Conservation (phyloP, 208 protist genomes). For the Leishmania tropica region DNA sequence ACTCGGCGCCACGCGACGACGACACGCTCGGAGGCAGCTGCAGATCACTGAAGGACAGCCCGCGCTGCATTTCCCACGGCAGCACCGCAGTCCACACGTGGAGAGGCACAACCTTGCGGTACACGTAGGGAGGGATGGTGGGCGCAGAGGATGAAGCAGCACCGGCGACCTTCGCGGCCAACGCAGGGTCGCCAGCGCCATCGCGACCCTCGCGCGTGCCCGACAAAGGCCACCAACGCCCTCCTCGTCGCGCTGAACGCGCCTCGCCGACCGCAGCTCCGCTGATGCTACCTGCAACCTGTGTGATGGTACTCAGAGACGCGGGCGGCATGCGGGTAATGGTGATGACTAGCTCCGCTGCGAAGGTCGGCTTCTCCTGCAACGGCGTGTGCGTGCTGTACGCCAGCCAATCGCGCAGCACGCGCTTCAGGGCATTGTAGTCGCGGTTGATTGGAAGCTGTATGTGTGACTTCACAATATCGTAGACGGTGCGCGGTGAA, state of each 20-base stretch:
- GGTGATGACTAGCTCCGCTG: slow-evolving; percentile 55
- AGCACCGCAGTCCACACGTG: slow-evolving; percentile 81
- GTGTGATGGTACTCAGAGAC: not conserved
- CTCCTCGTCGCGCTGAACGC: not conserved
- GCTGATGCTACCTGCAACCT: not conserved
- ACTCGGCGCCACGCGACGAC: not conserved
- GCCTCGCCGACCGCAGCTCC: not conserved
- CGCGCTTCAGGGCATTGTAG: slow-evolving; percentile 52
- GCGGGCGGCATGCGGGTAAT: slow-evolving; percentile 23
- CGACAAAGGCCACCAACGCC: slow-evolving; percentile 10
- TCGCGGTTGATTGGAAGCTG: slow-evolving; percentile 55
- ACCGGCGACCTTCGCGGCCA: no score
- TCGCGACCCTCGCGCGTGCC: not conserved
- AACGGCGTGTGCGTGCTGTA: slow-evolving; percentile 62
- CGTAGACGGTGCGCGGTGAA: slow-evolving; percentile 21
- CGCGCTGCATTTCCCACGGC: slow-evolving; percentile 87
- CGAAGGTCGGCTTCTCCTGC: slow-evolving; percentile 55
- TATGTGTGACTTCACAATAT: slow-evolving; percentile 69
- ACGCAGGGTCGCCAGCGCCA: not conserved
- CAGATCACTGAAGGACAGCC: slow-evolving; percentile 68
- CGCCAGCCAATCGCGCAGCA: slow-evolving; percentile 67
- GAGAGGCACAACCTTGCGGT: slow-evolving; percentile 54
- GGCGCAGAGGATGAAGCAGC: not conserved
- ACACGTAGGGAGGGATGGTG: slow-evolving; percentile 13
- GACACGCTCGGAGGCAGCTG: slow-evolving; percentile 19